phyloP scores from a whole-genome alignment of 495 filamentous ascomycete genomes.

The Penicillium turbatum region DNA sequence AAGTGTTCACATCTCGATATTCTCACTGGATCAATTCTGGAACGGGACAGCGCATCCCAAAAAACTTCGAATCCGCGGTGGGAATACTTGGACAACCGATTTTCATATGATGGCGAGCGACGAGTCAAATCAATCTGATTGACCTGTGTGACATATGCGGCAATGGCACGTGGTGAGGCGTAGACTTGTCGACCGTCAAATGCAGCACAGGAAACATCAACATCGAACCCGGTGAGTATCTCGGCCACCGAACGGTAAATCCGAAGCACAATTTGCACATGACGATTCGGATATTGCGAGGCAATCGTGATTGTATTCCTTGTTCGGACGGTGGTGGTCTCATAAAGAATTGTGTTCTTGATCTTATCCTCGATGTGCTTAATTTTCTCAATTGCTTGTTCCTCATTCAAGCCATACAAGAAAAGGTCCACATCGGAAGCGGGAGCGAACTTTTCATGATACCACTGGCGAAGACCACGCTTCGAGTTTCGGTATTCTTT shows the following conservation, averaged over 20 bases:
- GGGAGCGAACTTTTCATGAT: conserved; percentile 72
- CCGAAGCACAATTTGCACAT: conserved; percentile 78
- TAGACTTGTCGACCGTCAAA: conserved; percentile 77
- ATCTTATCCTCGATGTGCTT: conserved; percentile 67
- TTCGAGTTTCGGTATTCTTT: conserved; percentile 59
- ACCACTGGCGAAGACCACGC: conserved; percentile 61
- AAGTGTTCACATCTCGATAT: no score
- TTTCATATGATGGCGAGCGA: conserved; percentile 80
- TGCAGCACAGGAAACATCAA: conserved; percentile 74
- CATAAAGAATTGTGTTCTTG: conserved; percentile 66
- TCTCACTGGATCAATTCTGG: conserved; percentile 61
- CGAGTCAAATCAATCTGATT: conserved; percentile 76
- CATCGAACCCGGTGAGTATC: conserved; percentile 81
- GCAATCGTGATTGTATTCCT: conserved; percentile 83
- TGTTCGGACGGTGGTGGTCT: conserved; percentile 72
- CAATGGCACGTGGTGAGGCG: conserved; percentile 63
- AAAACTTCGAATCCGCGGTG: conserved; percentile 79
- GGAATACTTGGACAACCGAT: conserved; percentile 81
- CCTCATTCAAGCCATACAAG: conserved; percentile 68
- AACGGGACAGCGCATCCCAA: conserved; percentile 67
- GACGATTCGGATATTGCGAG: conserved; percentile 74
- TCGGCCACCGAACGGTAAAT: conserved; percentile 77
- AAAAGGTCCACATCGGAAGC: conserved; percentile 85
- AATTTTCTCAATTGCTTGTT: conserved; percentile 74
- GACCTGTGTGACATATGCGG: conserved; percentile 71